A percentile compares a stretch with the other conserved stretches of the same genome.
phyloP scores from a whole-genome alignment of 2,329 filamentous ascomycete species.

The Ophiobolus disseminans region DNA sequence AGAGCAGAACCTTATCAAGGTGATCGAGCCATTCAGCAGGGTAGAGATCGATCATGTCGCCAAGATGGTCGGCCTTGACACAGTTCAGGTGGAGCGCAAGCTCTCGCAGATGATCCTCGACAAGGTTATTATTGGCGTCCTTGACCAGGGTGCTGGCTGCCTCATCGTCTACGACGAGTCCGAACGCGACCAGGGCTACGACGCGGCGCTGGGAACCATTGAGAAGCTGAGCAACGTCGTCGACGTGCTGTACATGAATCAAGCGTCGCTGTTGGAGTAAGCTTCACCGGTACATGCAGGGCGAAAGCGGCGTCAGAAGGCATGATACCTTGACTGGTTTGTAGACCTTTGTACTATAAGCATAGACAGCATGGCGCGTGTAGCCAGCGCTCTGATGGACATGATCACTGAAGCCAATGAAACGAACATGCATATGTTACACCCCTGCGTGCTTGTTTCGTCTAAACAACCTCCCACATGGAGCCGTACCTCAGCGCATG shows the following conservation, averaged over 20 bases:
- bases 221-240: constrained; percentile 97
- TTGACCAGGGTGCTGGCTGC: constrained; percentile 97
- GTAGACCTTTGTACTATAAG: constrained; percentile 40
- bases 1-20: constrained; percentile 99
- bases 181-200: constrained; percentile 90
- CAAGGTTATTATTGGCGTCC: constrained; percentile 96
- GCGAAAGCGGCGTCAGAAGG: neutral
- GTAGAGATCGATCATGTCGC: constrained; percentile 97
- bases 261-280: constrained; percentile 93
- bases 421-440: neutral
- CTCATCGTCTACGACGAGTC: constrained; percentile 97
- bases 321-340: constrained; percentile 7
- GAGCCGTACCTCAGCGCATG: too few species aligned
- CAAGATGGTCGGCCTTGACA: constrained; percentile 96
- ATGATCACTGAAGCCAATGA: constrained; percentile 5
- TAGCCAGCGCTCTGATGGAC: constrained; percentile 27
- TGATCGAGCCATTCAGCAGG: constrained; percentile 97
- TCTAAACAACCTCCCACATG: too few species aligned
- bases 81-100: constrained; percentile 96
- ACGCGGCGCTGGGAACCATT: constrained; percentile 91
- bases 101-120: constrained; percentile 99
- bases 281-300: neutral
- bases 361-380: constrained; percentile 33
- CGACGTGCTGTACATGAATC: constrained; percentile 96
- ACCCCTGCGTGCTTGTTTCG: neutral